phyloP scores from a whole-genome alignment of 2,329 filamentous ascomycete species.

The Raffaelea albimanens region DNA sequence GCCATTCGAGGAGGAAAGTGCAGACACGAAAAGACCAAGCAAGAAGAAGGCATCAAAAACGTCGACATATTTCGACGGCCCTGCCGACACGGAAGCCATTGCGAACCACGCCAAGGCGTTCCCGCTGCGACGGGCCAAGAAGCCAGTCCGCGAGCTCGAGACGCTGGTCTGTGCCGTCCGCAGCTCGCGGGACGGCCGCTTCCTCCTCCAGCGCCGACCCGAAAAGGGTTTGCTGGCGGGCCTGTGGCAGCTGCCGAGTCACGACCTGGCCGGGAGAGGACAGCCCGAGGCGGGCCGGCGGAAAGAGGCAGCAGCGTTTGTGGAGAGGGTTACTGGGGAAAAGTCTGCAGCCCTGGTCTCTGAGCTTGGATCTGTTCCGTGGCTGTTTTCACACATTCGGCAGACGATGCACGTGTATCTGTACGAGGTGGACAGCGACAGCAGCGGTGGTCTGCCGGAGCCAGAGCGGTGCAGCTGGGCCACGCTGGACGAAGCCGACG shows the following conservation, averaged over 20 bases:
- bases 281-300: neutral
- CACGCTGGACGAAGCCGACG: constrained; percentile 29
- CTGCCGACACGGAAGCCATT: neutral
- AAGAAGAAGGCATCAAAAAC: too few species aligned
- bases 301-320: constrained; percentile 6
- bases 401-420: constrained; percentile 48
- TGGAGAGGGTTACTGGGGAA: neutral
- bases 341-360: constrained; percentile 12
- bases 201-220: constrained; percentile 40
- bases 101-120: constrained; percentile 39
- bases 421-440: constrained; percentile 27
- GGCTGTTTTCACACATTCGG: constrained; percentile 48
- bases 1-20: too few species aligned
- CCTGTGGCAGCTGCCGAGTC: constrained; percentile 47
- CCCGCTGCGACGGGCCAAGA: constrained; percentile 41
- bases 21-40: too few species aligned
- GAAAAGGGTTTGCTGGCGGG: constrained; percentile 45
- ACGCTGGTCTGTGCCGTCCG: constrained; percentile 44
- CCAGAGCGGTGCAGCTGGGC: constrained; percentile 25
- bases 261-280: constrained; percentile 7
- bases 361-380: constrained; percentile 43
- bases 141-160: constrained; percentile 41
- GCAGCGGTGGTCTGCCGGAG: neutral
- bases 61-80: constrained; percentile 25
- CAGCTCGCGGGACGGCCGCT: constrained; percentile 28